Evolutionary conservation across 2,329 filamentous ascomycete species (phyloP).

Genomic region (Penicillium vulpinum): DNA sequence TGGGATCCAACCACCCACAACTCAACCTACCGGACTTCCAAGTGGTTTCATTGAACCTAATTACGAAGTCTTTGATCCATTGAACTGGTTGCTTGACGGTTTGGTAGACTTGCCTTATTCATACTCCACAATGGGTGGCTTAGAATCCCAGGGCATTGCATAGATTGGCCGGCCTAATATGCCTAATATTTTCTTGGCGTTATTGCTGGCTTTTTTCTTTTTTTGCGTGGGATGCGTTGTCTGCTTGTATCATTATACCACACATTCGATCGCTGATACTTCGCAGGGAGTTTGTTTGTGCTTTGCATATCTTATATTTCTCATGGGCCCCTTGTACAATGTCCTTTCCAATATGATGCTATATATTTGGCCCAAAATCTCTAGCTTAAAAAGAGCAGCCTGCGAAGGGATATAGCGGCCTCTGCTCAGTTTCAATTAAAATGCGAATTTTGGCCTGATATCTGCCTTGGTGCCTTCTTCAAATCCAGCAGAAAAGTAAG

Average conservation of each 20-base stretch:
- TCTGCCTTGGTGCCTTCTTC: too few species aligned
- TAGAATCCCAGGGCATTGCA: slow-evolving; percentile 45
- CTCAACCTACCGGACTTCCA: slow-evolving; percentile 30
- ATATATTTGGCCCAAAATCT: neutral
- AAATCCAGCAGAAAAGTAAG: too few species aligned
- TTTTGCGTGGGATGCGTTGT: slow-evolving; percentile 14
- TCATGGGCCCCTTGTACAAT: slow-evolving; percentile 6
- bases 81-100: slow-evolving; percentile 92
- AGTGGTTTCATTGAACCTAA: slow-evolving; percentile 65
- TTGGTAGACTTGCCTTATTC: slow-evolving; percentile 76
- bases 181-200: slow-evolving; percentile 1
- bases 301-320: neutral
- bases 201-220: neutral
- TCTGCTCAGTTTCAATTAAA: too few species aligned
- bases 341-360: neutral
- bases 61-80: slow-evolving; percentile 87
- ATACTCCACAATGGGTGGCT: slow-evolving; percentile 56
- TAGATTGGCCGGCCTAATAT: slow-evolving; percentile 18
- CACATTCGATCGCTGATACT: slow-evolving; percentile 21
- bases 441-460: too few species aligned
- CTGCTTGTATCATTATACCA: slow-evolving; percentile 29
- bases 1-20: slow-evolving; percentile 27
- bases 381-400: neutral
- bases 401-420: too few species aligned
- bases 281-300: slow-evolving; percentile 13